Percentiles rank a stretch among this genome's conserved stretches.
phyloP scores from a whole-genome alignment of 1,284 basidiomycete species.

The Boletellus deceptivus region DNA sequence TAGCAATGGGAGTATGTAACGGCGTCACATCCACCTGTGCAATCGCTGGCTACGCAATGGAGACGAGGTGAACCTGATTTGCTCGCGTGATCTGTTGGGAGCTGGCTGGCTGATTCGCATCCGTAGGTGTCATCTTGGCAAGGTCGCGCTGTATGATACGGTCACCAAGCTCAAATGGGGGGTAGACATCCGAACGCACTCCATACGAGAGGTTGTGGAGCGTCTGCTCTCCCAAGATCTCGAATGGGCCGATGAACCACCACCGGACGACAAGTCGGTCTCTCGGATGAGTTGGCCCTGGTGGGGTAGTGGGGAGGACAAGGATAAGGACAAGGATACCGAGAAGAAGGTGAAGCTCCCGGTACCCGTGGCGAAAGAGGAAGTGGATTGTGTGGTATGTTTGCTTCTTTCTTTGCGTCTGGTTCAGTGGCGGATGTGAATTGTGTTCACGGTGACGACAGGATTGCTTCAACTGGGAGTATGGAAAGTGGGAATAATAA shows the following conservation, averaged over 20 bases:
- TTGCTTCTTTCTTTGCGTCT: neutral
- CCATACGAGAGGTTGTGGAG: slow-evolving; percentile 74
- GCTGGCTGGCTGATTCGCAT: slow-evolving; percentile 17
- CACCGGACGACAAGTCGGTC: slow-evolving; percentile 2
- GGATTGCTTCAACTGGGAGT: slow-evolving; percentile 73
- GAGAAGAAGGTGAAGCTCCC: slow-evolving; percentile 25
- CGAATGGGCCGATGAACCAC: slow-evolving; percentile 43
- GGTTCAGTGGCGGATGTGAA: neutral
- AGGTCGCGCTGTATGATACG: slow-evolving; percentile 86
- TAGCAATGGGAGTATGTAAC: slow-evolving; percentile 62
- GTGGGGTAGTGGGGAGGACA: slow-evolving; percentile 25
- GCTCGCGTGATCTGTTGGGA: neutral
- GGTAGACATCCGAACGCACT: slow-evolving; percentile 75
- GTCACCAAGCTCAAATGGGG: slow-evolving; percentile 81
- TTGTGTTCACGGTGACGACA: slow-evolving; percentile 24
- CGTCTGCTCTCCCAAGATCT: slow-evolving; percentile 71
- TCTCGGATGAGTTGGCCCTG: slow-evolving; percentile 22
- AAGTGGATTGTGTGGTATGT: slow-evolving; percentile 39
- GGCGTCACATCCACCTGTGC: slow-evolving; percentile 60
- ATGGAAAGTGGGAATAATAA: slow-evolving; percentile 36
- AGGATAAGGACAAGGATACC: slow-evolving; percentile 20
- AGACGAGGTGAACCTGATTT: slow-evolving; percentile 42
- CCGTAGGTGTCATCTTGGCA: slow-evolving; percentile 75
- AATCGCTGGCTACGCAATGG: slow-evolving; percentile 61
- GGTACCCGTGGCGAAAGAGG: slow-evolving; percentile 45